Conservation (phyloP, 305 asterid genomes). For the Fraxinus albicans region DNA sequence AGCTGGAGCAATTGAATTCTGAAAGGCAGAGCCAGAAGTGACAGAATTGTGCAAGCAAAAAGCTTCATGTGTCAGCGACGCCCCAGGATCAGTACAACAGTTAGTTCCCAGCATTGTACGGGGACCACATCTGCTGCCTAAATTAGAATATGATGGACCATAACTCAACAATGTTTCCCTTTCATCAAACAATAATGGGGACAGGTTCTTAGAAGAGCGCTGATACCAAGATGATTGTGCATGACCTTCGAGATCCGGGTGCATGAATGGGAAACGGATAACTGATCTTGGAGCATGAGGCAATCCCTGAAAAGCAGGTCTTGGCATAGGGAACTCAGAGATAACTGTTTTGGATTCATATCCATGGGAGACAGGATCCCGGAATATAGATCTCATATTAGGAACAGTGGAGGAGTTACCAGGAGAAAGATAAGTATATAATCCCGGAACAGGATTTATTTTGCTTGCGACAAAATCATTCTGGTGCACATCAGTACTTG, state of each 20-base stretch:
- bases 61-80: constrained; percentile 27
- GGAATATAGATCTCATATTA: constrained; percentile 26
- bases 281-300: constrained; percentile 29
- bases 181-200: constrained; percentile 32
- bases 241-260: constrained; percentile 38
- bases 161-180: constrained; percentile 28
- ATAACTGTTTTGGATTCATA: constrained; percentile 21
- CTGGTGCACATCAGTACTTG: constrained; percentile 29
- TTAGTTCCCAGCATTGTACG: constrained; percentile 28
- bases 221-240: constrained; percentile 36
- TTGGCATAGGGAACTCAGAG: constrained; percentile 23
- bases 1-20: constrained; percentile 28
- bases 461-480: constrained; percentile 34
- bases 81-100: constrained; percentile 28
- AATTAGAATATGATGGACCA: constrained; percentile 25
- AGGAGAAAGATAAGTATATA: constrained; percentile 25
- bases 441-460: constrained; percentile 25
- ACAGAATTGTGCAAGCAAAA: constrained; percentile 25
- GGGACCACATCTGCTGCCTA: constrained; percentile 27
- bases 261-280: constrained; percentile 52
- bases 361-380: constrained; percentile 34
- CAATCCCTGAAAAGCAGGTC: constrained; percentile 28
- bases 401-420: constrained; percentile 26
- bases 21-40: constrained; percentile 25
- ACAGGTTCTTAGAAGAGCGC: constrained; percentile 32